Evolutionary conservation across 495 filamentous ascomycete species (phyloP).

Genomic region (Aspergillus conjunctus): DNA sequence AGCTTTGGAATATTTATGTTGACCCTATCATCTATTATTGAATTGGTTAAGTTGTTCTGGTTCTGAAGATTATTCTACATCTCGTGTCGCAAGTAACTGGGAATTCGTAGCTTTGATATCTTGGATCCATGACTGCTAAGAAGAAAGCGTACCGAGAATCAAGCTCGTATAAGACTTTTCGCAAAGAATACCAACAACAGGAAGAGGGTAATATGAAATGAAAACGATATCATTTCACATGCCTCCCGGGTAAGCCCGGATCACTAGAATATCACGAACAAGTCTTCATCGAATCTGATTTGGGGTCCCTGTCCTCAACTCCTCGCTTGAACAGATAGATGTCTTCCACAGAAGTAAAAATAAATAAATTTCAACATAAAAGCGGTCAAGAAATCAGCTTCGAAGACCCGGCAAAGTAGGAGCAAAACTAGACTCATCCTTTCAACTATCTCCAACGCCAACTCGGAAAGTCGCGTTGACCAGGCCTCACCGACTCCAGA

Average conservation of each 20-base stretch:
- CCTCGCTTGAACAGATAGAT: not conserved
- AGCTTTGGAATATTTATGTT: no score
- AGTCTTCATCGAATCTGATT: not conserved
- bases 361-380: no score
- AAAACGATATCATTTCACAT: slow-evolving; percentile 4
- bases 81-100: no score
- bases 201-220: not conserved
- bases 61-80: no score
- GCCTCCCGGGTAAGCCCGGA: slow-evolving; percentile 6
- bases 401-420: not conserved
- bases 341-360: not conserved
- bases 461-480: slow-evolving; percentile 1
- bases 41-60: no score
- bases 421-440: slow-evolving; percentile 1
- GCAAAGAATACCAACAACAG: not conserved
- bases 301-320: not conserved
- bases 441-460: not conserved
- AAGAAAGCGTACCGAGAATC: not conserved
- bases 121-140: no score
- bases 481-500: slow-evolving; percentile 26
- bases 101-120: no score
- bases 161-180: not conserved
- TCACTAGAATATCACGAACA: not conserved
- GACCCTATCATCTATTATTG: no score
- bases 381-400: slow-evolving; percentile 19